These are phyloP conservation scores for Leccinum variicolor DNA, from an alignment of 768 basidiomycete genomes.

Conservation along the genomic window DNA sequence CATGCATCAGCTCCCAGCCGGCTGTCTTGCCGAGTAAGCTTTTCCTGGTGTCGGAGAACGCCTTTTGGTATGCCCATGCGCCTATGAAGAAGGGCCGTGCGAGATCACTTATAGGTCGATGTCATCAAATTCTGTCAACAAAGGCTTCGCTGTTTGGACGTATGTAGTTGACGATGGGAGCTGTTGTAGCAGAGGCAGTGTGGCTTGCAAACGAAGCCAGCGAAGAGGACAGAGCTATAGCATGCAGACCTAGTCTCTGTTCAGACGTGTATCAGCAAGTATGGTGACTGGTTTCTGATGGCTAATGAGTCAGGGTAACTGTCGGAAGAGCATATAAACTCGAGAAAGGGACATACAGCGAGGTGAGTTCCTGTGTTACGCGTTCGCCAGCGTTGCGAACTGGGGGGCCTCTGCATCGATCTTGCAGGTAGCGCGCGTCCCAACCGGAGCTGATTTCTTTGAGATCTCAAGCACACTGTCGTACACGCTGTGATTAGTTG, in stretches of 20 bases:
- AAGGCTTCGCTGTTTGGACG: slow-evolving; percentile 68
- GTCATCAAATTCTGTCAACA: slow-evolving; percentile 63
- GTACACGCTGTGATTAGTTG: slow-evolving; percentile 49
- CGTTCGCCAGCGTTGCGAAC: no score
- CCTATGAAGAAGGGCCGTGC: slow-evolving; percentile 60
- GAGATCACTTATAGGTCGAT: slow-evolving; percentile 62
- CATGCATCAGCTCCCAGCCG: slow-evolving; percentile 68
- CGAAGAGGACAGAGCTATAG: slow-evolving; percentile 37
- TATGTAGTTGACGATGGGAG: slow-evolving; percentile 69
- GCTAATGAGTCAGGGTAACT: no score
- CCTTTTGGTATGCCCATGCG: slow-evolving; percentile 74
- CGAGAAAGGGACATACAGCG: no score
- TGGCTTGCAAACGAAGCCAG: slow-evolving; percentile 32
- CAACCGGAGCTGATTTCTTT: slow-evolving; percentile 34
- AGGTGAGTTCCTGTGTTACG: no score
- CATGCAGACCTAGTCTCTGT: slow-evolving; percentile 70
- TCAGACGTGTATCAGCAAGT: slow-evolving; percentile 70
- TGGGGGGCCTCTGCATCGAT: neutral
- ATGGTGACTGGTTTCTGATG: slow-evolving; percentile 63
- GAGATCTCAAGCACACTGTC: slow-evolving; percentile 60
- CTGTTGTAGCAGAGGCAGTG: no score
- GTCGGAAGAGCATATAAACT: no score
- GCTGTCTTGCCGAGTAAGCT: slow-evolving; percentile 57
- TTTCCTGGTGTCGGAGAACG: slow-evolving; percentile 58
- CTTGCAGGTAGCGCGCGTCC: slow-evolving; percentile 34